Conservation (phyloP, 176 grass and related monocot species). For the Thinopyrum elongatum region DNA sequence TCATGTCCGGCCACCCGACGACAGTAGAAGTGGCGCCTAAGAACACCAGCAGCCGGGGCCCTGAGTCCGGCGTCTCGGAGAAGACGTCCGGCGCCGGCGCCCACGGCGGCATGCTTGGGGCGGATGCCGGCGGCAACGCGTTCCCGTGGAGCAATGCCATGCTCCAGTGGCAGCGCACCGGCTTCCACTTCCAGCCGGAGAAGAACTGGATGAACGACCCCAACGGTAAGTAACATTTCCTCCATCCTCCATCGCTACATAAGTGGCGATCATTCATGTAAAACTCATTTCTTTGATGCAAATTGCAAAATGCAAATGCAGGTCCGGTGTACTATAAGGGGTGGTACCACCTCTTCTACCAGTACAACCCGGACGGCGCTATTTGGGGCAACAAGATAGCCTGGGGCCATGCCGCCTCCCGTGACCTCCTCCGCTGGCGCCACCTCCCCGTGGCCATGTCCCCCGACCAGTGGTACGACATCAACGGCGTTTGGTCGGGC, state of each 20-base stretch:
- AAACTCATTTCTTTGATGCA: too few species aligned
- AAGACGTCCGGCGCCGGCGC: slow-evolving; percentile 42
- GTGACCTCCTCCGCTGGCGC: slow-evolving; percentile 75
- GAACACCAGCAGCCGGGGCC: slow-evolving; percentile 22
- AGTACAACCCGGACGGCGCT: too few species aligned
- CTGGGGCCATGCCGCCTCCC: slow-evolving; percentile 70
- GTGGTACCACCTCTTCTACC: slow-evolving; percentile 79
- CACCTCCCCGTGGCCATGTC: slow-evolving; percentile 82
- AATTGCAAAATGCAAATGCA: too few species aligned
- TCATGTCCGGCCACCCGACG: background rate
- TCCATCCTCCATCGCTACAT: too few species aligned
- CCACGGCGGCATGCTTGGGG: background rate
- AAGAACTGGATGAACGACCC: slow-evolving; percentile 99
- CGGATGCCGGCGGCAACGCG: background rate
- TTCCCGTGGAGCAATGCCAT: slow-evolving; percentile 86
- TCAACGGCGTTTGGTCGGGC: slow-evolving; percentile 80
- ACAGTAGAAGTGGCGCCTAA: background rate
- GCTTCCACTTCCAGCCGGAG: slow-evolving; percentile 90
- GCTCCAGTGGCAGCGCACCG: slow-evolving; percentile 90
- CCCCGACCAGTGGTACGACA: slow-evolving; percentile 79
- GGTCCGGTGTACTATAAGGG: slow-evolving; percentile 82
- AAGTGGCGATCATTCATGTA: too few species aligned
- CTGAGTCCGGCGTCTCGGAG: slow-evolving; percentile 64
- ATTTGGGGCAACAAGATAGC: slow-evolving; percentile 89
- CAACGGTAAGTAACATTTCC: too few species aligned